A percentile compares a stretch with the other conserved stretches of the same genome.
Conservation (phyloP, 2,329 filamentous ascomycete species). For the Fusarium redolens region DNA sequence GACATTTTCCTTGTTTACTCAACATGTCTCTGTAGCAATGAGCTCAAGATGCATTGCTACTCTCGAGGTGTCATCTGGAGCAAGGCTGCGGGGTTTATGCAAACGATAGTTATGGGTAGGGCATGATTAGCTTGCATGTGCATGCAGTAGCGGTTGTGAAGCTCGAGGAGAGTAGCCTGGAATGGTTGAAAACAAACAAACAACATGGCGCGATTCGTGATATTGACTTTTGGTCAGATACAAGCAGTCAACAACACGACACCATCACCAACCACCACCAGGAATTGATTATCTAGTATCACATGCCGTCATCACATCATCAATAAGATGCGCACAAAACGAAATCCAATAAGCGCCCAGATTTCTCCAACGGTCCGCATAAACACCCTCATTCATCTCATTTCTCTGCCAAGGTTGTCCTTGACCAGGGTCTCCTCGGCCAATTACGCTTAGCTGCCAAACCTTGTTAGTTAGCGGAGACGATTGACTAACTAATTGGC, state of each 20-base stretch:
- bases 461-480: constrained; percentile 3
- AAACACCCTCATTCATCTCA: constrained; percentile 35
- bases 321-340: neutral
- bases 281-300: constrained; percentile 6
- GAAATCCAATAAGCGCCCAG: neutral
- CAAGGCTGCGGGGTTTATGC: constrained; percentile 29
- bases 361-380: constrained; percentile 25
- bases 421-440: constrained; percentile 22
- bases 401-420: constrained; percentile 35
- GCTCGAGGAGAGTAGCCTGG: neutral
- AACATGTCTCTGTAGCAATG: constrained; percentile 11
- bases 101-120: neutral
- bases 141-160: constrained; percentile 4
- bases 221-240: constrained; percentile 23
- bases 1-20: constrained; percentile 18
- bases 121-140: constrained; percentile 14
- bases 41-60: constrained; percentile 10
- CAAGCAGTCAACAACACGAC: constrained; percentile 3
- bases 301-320: constrained; percentile 36
- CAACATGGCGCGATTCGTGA: constrained; percentile 19
- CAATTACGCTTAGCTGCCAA: constrained; percentile 34
- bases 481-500: neutral
- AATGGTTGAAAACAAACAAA: constrained; percentile 25
- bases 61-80: constrained; percentile 8
- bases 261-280: constrained; percentile 1